Evolutionary conservation across 768 basidiomycete genomes (phyloP).

Genomic region (Nidularia pulvinata): DNA sequence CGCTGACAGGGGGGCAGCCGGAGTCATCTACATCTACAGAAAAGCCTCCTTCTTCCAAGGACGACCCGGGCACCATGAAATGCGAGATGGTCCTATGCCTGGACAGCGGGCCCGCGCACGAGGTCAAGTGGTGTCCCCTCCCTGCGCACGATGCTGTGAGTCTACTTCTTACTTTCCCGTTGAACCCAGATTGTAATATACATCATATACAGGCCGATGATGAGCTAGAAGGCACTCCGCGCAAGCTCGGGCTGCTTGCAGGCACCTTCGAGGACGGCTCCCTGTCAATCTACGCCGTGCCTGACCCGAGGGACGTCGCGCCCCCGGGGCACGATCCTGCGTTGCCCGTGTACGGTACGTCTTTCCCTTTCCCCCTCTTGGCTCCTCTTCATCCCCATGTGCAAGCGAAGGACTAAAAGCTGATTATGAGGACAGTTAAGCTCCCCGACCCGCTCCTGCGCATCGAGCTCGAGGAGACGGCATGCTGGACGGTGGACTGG

Average conservation of each 20-base stretch:
- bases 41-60: background rate
- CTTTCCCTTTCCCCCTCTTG: background rate
- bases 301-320: constrained; percentile 64
- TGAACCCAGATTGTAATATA: background rate
- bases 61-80: constrained; percentile 46
- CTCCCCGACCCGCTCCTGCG: constrained; percentile 65
- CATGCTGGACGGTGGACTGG: constrained; percentile 89
- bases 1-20: no score
- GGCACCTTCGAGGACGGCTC: constrained; percentile 91
- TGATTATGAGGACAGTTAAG: constrained; percentile 39
- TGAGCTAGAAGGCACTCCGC: constrained; percentile 12
- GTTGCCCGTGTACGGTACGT: constrained; percentile 50
- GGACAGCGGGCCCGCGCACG: constrained; percentile 77
- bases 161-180: background rate
- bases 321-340: constrained; percentile 18
- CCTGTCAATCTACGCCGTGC: constrained; percentile 75
- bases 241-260: constrained; percentile 82
- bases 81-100: constrained; percentile 89
- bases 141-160: constrained; percentile 68
- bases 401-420: background rate
- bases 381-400: no score
- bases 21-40: no score
- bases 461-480: constrained; percentile 74
- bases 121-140: constrained; percentile 92
- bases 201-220: background rate